Base-by-base conservation (phyloP, 2,329 filamentous ascomycete genomes). In the Fusarium phyllophilum region DNA sequence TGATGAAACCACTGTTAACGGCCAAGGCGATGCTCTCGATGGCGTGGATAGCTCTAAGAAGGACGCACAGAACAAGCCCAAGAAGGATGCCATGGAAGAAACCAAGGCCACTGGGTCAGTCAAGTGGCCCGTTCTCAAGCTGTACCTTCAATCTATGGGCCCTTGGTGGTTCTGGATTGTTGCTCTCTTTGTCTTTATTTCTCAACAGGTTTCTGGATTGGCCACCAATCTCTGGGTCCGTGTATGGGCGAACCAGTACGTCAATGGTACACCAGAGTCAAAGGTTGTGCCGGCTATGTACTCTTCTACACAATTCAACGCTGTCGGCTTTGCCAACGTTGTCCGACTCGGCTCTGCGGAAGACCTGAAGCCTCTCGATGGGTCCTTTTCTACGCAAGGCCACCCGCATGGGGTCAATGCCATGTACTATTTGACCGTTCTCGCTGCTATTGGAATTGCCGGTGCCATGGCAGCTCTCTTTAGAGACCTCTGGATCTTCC, bases 181-280 rank as follows among this genome's bases (percentile, higher is more conserved):
- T 41, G 93, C 95, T 26, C 83, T 91, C 20, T 75, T 91, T 9
- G 91, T 95, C 42, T 98, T 99, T 79, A 87, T 88, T 34, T 84
- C 92, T 49, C 95, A 98, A 80, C 96, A 99, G 81, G 81, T 97
- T 39, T 93, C 93, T 8, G 93, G 93, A 31, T 92, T 98, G 6
- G 94, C 93, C 2, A 97, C 95, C 41, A 98, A 96, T 78, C 84
- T 98, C 57, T 99, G 96, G 96, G 97, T 99, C 78, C 90, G 94
- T 76, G 87, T 96, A 81, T 99, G 96, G 96, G 93, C 96, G 22
- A 97, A 98, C 80, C 92, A 96, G 68, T 98, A 98, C 80, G 88
- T 87, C 64, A 82, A 38, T 44, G 56, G 59, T 46, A 51, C 82
- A 65, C 77, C 67, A 18, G 74, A 69, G 60, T 66, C 77, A 72